Evolutionary conservation across 2,329 filamentous ascomycete genomes (phyloP), one percentile per base, ranked within the genome.

Genomic region (Colletotrichum sp.): DNA sequence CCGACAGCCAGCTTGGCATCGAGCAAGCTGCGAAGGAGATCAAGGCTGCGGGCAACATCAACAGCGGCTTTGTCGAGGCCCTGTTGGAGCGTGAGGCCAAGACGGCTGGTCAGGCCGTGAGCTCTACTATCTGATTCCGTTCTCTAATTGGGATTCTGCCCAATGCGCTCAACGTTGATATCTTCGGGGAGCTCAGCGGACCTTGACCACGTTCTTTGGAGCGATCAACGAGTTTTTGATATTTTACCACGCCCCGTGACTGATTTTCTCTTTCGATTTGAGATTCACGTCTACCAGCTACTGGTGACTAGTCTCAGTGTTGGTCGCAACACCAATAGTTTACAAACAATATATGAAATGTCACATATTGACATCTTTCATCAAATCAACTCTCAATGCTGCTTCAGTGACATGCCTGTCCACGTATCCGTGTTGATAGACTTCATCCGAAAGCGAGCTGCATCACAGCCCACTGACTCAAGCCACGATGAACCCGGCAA

Each of bases 1-100:
- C 94, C 3, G 92, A 98, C 79, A 88, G 90, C 79, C 97, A 99
- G 88, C 91, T 99, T 70, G 94, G 93, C 54, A 89, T 98, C 62
- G 90, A 91, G 73, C 88, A 94, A 79, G 87, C 90, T 16, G 87
- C 91, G 65, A 86, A 90, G 80, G 90, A 93, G 81, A 89, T 95
- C 79, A 86, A 87, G 79, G 87, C 86, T 38, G 84, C 83, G 21
- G 79, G 79, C 47, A 80, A 83, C 74, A 81, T 80, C 31, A 78
- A 77, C 58, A 82, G 80, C 66, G 81, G 86, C 68, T 82, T 92
- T 76, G 90, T 90, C 73, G 90, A 93, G 80, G 85, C 88, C 55
- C 85, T 93, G 59, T 87, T 93, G 47, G 90, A 90, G 81, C 87
- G 87, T 68, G 90, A 92, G 83, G 79, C 81, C 27, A 80, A 82